Evolutionary conservation across 345 rosid species (phyloP).

Genomic region (Sisymbrium irio): DNA sequence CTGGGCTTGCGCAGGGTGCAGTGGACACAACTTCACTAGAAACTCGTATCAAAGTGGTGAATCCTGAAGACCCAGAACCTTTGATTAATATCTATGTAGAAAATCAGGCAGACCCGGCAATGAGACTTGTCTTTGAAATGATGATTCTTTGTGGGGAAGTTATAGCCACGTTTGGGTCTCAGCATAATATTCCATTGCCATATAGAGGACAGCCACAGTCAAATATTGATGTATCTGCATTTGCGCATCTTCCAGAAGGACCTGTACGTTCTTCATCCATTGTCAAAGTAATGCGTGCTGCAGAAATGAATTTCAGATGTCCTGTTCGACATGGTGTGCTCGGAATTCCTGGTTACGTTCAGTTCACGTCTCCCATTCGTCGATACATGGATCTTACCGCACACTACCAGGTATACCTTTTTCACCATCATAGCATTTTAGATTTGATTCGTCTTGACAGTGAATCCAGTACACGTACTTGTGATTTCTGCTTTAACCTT

Average conservation of each 20-base stretch:
- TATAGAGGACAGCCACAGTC: conserved; percentile 98
- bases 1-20: conserved; percentile 66
- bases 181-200: conserved; percentile 75
- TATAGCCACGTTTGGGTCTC: conserved; percentile 76
- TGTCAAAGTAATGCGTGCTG: conserved; percentile 82
- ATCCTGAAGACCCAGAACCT: conserved; percentile 87
- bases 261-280: conserved; percentile 80
- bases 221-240: conserved; percentile 72
- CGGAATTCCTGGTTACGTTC: conserved; percentile 94
- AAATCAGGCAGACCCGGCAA: conserved; percentile 85
- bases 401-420: conserved; percentile 70
- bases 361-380: conserved; percentile 96
- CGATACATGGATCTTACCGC: conserved; percentile 96
- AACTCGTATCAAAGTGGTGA: conserved; percentile 78
- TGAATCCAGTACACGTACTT: background rate
- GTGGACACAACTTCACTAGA: conserved; percentile 81
- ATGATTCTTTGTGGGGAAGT: conserved; percentile 98
- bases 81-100: conserved; percentile 76
- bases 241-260: conserved; percentile 92
- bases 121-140: conserved; percentile 96
- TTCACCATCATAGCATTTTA: background rate
- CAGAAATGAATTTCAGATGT: conserved; percentile 80
- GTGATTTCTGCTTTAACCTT: background rate
- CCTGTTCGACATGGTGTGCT: conserved; percentile 87
- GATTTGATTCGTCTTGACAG: background rate